A percentile compares a stretch with the other conserved stretches of the same genome.
Conservation (phyloP, 2,329 filamentous ascomycete genomes). For the Byssoonygena ceratinophila region DNA sequence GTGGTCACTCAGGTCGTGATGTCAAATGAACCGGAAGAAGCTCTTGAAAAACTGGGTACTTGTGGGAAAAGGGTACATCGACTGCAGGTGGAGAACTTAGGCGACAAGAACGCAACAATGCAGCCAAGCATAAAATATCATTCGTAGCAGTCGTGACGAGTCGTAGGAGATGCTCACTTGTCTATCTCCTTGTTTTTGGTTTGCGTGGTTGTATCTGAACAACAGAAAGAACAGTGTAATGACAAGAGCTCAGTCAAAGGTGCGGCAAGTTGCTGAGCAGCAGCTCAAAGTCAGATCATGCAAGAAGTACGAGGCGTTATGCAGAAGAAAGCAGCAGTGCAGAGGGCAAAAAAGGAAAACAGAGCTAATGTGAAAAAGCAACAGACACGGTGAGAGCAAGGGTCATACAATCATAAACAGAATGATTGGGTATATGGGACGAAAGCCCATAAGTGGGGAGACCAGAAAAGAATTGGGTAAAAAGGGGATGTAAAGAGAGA, state of each 20-base stretch:
- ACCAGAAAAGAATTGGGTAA: constrained; percentile 8
- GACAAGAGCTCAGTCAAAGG: constrained; percentile 10
- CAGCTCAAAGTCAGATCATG: constrained; percentile 4
- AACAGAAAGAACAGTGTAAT: constrained; percentile 1
- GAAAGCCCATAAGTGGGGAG: constrained; percentile 9
- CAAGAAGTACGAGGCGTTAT: constrained; percentile 17
- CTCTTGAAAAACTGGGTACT: constrained; percentile 2
- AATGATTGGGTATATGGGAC: constrained; percentile 18
- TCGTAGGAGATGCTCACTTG: constrained; percentile 22
- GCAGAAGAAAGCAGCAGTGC: constrained; percentile 4
- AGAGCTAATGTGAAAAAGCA: not conserved
- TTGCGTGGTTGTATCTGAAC: not conserved
- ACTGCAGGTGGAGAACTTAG: constrained; percentile 7
- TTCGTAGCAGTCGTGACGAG: constrained; percentile 22
- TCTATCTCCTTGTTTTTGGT: not conserved
- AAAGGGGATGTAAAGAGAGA: not conserved
- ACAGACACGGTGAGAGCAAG: constrained; percentile 19
- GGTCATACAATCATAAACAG: constrained; percentile 23
- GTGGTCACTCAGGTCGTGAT: not conserved
- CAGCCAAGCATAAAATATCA: constrained; percentile 15
- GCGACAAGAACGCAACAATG: constrained; percentile 12
- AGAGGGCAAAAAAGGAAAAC: not conserved
- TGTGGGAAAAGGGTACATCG: constrained; percentile 11
- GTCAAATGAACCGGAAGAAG: constrained; percentile 1
- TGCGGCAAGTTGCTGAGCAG: not conserved